Conservation (phyloP, 1,139 yeast species). For the Blastobotrys aristatus region DNA sequence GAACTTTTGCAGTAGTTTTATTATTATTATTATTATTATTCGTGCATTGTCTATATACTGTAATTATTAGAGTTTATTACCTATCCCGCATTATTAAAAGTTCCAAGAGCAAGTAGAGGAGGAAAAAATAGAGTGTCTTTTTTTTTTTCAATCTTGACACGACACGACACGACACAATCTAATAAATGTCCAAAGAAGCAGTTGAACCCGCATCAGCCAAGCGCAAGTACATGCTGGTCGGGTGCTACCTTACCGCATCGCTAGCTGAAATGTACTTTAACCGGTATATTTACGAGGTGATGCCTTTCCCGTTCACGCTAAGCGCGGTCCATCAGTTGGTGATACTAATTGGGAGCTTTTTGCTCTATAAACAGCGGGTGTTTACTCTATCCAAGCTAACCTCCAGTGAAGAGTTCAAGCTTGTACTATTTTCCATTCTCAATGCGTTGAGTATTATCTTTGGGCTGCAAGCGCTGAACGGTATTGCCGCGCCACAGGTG, state of each 20-base stretch:
- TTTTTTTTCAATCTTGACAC: no score
- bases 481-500: slow-evolving; percentile 19
- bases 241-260: background rate
- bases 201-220: background rate
- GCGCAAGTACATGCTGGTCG: background rate
- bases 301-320: slow-evolving; percentile 1
- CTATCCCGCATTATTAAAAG: no score
- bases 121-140: background rate
- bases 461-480: background rate
- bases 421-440: background rate
- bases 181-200: no score
- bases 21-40: background rate
- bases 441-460: background rate
- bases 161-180: no score
- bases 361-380: background rate
- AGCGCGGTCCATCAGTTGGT: background rate
- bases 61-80: background rate
- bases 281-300: background rate
- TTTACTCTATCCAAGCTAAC: background rate
- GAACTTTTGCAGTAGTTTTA: slow-evolving; percentile 79
- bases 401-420: background rate
- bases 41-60: slow-evolving; percentile 3
- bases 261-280: background rate
- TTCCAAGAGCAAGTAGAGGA: no score
- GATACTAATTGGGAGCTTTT: background rate